Conservation (phyloP, 306 rosid genomes). For the Begonia peltatifolia region DNA sequence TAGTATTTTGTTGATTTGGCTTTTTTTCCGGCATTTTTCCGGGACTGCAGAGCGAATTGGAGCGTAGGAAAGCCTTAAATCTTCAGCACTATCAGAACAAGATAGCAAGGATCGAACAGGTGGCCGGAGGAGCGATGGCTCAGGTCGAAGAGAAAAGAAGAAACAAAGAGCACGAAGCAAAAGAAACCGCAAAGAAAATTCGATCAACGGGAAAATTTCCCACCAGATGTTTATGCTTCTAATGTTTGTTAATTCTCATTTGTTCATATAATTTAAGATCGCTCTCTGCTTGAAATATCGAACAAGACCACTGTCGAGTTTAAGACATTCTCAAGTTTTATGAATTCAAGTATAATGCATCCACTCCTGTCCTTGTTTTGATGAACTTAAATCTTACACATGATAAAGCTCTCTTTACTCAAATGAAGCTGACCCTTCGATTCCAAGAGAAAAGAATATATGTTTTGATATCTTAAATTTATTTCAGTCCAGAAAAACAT, state of each 20-base stretch:
- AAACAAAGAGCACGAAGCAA: slow-evolving; percentile 30
- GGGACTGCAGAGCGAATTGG: slow-evolving; percentile 31
- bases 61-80: slow-evolving; percentile 23
- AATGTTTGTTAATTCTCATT: slow-evolving; percentile 16
- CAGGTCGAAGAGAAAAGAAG: slow-evolving; percentile 40
- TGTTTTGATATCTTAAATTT: not conserved
- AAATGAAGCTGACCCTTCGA: not conserved
- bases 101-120: slow-evolving; percentile 37
- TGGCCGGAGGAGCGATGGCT: slow-evolving; percentile 39
- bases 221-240: slow-evolving; percentile 45
- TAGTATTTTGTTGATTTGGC: not conserved
- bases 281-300: not conserved
- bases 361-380: too few species aligned
- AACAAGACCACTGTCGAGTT: too few species aligned
- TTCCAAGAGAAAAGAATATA: not conserved
- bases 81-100: slow-evolving; percentile 28
- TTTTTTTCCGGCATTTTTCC: not conserved
- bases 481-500: too few species aligned
- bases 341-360: too few species aligned
- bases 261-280: not conserved
- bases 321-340: too few species aligned
- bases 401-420: too few species aligned
- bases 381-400: too few species aligned
- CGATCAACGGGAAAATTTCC: slow-evolving; percentile 28
- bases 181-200: slow-evolving; percentile 27